Evolutionary conservation across 805 yeast genomes (phyloP), one percentile per base, ranked within the genome.

Genomic region (Sugiyamaella marilandica): DNA sequence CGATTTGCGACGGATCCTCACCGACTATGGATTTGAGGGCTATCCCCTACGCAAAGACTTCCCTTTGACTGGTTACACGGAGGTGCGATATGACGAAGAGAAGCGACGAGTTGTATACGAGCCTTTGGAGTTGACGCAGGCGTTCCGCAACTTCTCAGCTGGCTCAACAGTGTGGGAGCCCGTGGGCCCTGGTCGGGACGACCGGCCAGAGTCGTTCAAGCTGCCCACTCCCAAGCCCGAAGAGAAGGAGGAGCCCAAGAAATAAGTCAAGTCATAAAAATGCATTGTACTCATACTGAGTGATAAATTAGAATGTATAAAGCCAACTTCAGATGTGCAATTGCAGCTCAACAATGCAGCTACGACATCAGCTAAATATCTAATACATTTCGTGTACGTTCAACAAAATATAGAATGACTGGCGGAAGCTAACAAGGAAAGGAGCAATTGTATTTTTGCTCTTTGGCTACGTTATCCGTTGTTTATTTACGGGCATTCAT

Each of bases 121-220:
- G 72, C 96, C 96, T 41, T 77, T 88, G 65, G 96, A 88, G 74
- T 77, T 88, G 68, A 86, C 95, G 32, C 96, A 88, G 74, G 96
- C 95, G 11, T 88, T 88, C 82, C 82, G 96, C 77, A 85, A 87
- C 76, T 88, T 88, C 74, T 75, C 86, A 26, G 95, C 87, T 45
- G 96, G 95, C 45, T 83, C 92, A 10, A 82, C 92, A 32, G 89
- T 85, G 46, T 88, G 95, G 94, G 95, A 88, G 70, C 95, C 85
- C 61, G 92, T 87, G 61, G 96, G 96, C 53, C 85, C 83, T 16
- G 96, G 96, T 64, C 76, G 80, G 56, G 95, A 88, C 68, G 81
- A 77, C 60, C 82, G 92, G 21, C 96, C 96, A 5, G 90, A 83
- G 57, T 70, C 80, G 39, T 88, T 87, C 78, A 84, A 84, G 69